These are phyloP conservation scores for Streptanthus diversifolius DNA, from an alignment of 345 rosid genomes.

Conservation along the genomic window DNA sequence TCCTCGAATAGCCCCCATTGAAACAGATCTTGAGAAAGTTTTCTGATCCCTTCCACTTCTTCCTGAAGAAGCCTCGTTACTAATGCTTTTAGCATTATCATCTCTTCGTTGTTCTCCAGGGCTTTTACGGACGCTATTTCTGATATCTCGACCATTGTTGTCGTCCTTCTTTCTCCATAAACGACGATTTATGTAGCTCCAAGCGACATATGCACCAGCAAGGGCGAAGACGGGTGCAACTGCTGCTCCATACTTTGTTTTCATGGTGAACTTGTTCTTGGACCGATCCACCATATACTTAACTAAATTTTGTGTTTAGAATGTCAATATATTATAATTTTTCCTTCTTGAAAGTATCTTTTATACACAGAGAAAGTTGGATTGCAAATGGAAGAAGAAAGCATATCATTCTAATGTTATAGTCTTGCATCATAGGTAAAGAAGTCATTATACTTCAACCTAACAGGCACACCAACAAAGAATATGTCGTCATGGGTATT, in stretches of 20 bases:
- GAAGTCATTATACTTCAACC: constrained; percentile 16
- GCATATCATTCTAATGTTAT: constrained; percentile 26
- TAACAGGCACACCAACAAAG: constrained; percentile 12
- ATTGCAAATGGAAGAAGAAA: background rate
- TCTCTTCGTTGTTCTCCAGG: background rate
- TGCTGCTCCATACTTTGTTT: constrained; percentile 44
- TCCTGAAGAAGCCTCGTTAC: constrained; percentile 13
- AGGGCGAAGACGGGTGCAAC: constrained; percentile 41
- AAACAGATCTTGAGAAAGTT: constrained; percentile 38
- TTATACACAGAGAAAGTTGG: background rate
- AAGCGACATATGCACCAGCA: constrained; percentile 44
- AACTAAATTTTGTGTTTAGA: background rate
- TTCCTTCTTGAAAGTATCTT: background rate
- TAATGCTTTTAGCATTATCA: background rate
- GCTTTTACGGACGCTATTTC: background rate
- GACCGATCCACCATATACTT: constrained; percentile 28
- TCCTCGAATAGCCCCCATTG: constrained; percentile 52
- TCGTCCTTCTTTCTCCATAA: constrained; percentile 34
- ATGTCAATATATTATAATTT: background rate
- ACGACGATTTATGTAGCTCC: constrained; percentile 37
- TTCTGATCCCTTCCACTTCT: background rate
- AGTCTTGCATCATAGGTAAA: constrained; percentile 34
- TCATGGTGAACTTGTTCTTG: constrained; percentile 22
- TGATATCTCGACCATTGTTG: constrained; percentile 8
- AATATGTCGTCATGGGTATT: background rate